phyloP scores from a whole-genome alignment of 345 rosid genomes.

The Populus pruinosa region DNA sequence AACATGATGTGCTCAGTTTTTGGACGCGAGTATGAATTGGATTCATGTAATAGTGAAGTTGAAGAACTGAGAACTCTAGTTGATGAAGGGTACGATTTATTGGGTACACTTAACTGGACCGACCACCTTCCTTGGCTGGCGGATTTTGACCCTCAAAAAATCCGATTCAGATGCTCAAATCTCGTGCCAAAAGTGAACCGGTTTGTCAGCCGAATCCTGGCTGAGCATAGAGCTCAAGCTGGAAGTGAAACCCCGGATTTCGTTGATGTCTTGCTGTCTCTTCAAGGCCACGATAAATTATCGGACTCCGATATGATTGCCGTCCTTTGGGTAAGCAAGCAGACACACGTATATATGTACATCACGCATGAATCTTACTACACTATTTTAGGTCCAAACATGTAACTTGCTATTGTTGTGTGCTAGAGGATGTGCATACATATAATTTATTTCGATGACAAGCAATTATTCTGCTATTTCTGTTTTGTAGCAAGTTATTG shows the following conservation, averaged over 20 bases:
- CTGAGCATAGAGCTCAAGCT: slow-evolving; percentile 40
- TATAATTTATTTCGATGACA: neutral
- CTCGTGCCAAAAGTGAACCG: slow-evolving; percentile 70
- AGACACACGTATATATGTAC: neutral
- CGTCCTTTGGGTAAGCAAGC: slow-evolving; percentile 63
- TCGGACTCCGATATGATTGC: slow-evolving; percentile 67
- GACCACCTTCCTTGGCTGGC: slow-evolving; percentile 73
- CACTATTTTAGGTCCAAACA: neutral
- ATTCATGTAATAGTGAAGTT: slow-evolving; percentile 31
- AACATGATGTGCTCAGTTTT: slow-evolving; percentile 78
- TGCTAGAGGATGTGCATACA: neutral
- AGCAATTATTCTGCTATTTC: neutral
- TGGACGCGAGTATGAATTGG: slow-evolving; percentile 48
- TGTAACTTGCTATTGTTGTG: neutral
- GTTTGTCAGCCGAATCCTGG: slow-evolving; percentile 50
- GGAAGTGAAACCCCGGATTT: slow-evolving; percentile 41
- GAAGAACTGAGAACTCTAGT: slow-evolving; percentile 47
- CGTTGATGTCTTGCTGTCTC: slow-evolving; percentile 65
- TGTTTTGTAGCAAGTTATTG: slow-evolving; percentile 9
- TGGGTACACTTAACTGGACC: slow-evolving; percentile 63
- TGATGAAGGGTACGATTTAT: slow-evolving; percentile 62
- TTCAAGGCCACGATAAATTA: slow-evolving; percentile 50
- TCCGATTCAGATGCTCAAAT: slow-evolving; percentile 57
- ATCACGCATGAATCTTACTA: neutral
- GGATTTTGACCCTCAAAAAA: slow-evolving; percentile 59